phyloP scores from a whole-genome alignment of 1,284 basidiomycete species.

The Agroathelia rolfsii region DNA sequence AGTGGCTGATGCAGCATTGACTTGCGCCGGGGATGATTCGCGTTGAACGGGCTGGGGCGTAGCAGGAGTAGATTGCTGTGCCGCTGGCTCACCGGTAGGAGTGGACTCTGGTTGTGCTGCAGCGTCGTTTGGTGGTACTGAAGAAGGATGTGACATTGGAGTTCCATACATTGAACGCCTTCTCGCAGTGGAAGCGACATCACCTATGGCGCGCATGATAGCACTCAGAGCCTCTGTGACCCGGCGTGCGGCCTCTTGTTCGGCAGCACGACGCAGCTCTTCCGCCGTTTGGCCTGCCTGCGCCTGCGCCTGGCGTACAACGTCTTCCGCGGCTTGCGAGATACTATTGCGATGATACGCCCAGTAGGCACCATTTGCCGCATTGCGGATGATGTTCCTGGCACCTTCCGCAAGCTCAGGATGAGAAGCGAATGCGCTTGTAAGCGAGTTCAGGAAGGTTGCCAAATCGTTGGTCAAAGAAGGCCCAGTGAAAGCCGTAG shows the following conservation, averaged over 20 bases:
- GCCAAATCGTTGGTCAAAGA: slow-evolving; percentile 58
- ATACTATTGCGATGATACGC: slow-evolving; percentile 45
- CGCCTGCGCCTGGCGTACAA: slow-evolving; percentile 34
- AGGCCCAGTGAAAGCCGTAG: slow-evolving; percentile 21
- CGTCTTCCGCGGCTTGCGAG: slow-evolving; percentile 40
- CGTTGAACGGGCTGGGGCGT: too few species aligned
- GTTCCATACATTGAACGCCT: slow-evolving; percentile 7
- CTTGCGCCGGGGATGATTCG: too few species aligned
- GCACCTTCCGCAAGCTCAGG: slow-evolving; percentile 62
- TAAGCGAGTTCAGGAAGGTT: slow-evolving; percentile 43
- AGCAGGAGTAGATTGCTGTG: background rate
- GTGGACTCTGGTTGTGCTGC: background rate
- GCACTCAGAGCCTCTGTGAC: slow-evolving; percentile 55
- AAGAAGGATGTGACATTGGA: slow-evolving; percentile 2
- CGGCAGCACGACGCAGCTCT: slow-evolving; percentile 35
- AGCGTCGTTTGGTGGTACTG: background rate
- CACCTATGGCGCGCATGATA: slow-evolving; percentile 46
- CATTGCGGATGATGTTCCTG: slow-evolving; percentile 50
- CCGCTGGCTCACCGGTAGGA: background rate
- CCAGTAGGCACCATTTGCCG: slow-evolving; percentile 60
- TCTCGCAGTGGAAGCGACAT: slow-evolving; percentile 16
- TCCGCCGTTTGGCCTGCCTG: slow-evolving; percentile 29
- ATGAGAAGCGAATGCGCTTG: slow-evolving; percentile 43
- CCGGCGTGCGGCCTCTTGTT: slow-evolving; percentile 53
- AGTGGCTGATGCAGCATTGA: slow-evolving; percentile 1